Evolutionary conservation across 768 basidiomycete genomes (phyloP).

Genomic region (Leccinum imitatum): DNA sequence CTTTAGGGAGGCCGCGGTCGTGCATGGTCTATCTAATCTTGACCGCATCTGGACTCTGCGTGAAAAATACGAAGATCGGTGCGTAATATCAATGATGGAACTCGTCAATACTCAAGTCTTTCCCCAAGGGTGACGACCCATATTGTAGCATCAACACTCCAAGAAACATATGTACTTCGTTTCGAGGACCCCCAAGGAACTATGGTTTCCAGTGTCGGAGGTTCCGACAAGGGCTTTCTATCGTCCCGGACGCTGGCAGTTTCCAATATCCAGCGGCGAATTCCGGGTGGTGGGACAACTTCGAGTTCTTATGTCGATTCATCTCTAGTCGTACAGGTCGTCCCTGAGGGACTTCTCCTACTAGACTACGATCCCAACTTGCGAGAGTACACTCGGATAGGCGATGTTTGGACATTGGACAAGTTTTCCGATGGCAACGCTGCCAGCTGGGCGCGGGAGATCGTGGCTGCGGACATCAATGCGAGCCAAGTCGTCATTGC

Average conservation of each 20-base stretch:
- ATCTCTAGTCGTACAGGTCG: slow-evolving; percentile 71
- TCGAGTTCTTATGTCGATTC: slow-evolving; percentile 42
- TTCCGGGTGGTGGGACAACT: slow-evolving; percentile 16
- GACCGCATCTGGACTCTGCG: slow-evolving; percentile 64
- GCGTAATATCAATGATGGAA: slow-evolving; percentile 24
- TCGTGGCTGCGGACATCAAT: slow-evolving; percentile 71
- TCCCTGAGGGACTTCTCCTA: slow-evolving; percentile 52
- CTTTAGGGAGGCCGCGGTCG: slow-evolving; percentile 59
- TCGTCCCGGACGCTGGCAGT: slow-evolving; percentile 61
- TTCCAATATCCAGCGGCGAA: slow-evolving; percentile 48
- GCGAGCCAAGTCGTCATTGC: slow-evolving; percentile 66
- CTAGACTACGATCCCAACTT: slow-evolving; percentile 53
- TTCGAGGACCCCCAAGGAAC: slow-evolving; percentile 36
- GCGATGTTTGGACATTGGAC: slow-evolving; percentile 41
- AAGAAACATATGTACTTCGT: slow-evolving; percentile 53
- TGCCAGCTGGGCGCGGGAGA: slow-evolving; percentile 37
- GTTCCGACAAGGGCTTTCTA: slow-evolving; percentile 50
- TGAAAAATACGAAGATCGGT: slow-evolving; percentile 47
- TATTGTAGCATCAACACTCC: slow-evolving; percentile 59
- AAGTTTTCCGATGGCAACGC: slow-evolving; percentile 24
- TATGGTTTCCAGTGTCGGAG: slow-evolving; percentile 23
- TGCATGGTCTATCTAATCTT: slow-evolving; percentile 58
- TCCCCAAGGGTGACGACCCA: slow-evolving; percentile 50
- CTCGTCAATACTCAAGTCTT: neutral
- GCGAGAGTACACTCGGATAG: slow-evolving; percentile 41